These are phyloP conservation scores for Alternaria angustiovoidea DNA, from an alignment of 2,329 filamentous ascomycete genomes.

Conservation along the genomic window DNA sequence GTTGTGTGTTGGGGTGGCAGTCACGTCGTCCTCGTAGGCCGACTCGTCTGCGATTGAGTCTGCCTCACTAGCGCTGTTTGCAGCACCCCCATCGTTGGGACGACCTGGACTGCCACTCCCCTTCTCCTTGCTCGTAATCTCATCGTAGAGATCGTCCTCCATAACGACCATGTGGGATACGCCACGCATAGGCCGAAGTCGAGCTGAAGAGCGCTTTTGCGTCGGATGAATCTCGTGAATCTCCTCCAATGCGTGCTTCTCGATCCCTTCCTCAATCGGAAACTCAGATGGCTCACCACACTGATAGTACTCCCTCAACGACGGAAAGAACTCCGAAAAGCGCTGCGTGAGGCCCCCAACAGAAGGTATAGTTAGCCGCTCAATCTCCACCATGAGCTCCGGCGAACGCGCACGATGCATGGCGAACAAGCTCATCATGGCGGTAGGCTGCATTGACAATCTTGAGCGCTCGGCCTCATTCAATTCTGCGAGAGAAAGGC, in stretches of 20 bases:
- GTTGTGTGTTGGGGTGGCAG: constrained; percentile 23
- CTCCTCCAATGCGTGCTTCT: constrained; percentile 47
- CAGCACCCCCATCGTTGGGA: constrained; percentile 14
- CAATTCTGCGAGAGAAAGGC: constrained; percentile 56
- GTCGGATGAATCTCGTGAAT: constrained; percentile 41
- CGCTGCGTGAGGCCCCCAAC: constrained; percentile 56
- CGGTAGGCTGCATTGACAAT: constrained; percentile 15
- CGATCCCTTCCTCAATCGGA: constrained; percentile 46
- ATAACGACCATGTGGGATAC: constrained; percentile 43
- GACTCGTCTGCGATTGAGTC: constrained; percentile 17
- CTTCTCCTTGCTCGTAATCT: constrained; percentile 38
- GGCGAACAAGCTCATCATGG: constrained; percentile 23
- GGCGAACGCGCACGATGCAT: constrained; percentile 50
- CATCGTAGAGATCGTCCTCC: constrained; percentile 45
- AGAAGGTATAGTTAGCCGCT: constrained; percentile 57
- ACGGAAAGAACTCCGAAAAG: constrained; percentile 56
- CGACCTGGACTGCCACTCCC: constrained; percentile 10
- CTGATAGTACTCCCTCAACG: constrained; percentile 52
- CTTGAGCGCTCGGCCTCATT: constrained; percentile 44
- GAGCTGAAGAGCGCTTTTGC: constrained; percentile 45
- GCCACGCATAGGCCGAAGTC: constrained; percentile 46
- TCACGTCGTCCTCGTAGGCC: constrained; percentile 14
- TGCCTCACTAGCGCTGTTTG: constrained; percentile 18
- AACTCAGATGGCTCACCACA: constrained; percentile 47
- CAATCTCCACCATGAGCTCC: constrained; percentile 54